Conservation (phyloP, 2,329 filamentous ascomycete species). For the Colletotrichum kahawae region DNA sequence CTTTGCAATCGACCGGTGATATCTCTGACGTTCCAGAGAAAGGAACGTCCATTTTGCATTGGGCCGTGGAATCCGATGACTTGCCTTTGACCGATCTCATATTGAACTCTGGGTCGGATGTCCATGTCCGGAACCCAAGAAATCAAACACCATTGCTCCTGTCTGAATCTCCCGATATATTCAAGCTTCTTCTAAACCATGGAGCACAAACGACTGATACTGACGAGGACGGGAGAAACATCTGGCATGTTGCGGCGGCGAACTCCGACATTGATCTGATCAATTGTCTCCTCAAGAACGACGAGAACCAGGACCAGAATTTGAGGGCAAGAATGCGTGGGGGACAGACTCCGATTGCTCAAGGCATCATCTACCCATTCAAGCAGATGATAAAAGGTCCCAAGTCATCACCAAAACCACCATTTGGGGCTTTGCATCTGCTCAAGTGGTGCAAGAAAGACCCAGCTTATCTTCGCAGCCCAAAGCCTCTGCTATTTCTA, state of each 20-base stretch:
- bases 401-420: too few species aligned
- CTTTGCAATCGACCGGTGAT: neutral
- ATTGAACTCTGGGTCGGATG: constrained; percentile 29
- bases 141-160: constrained; percentile 42
- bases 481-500: constrained; percentile 13
- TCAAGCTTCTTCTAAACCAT: constrained; percentile 31
- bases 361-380: constrained; percentile 29
- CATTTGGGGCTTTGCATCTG: neutral
- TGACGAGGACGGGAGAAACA: constrained; percentile 36
- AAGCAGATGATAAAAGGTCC: neutral
- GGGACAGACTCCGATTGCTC: constrained; percentile 34
- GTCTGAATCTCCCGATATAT: constrained; percentile 28
- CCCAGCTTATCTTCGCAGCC: neutral
- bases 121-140: constrained; percentile 29
- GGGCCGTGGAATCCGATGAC: constrained; percentile 4
- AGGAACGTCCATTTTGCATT: neutral
- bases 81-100: constrained; percentile 32
- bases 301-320: constrained; percentile 32
- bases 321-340: constrained; percentile 24
- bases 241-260: constrained; percentile 43
- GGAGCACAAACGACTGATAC: constrained; percentile 31
- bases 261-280: constrained; percentile 34
- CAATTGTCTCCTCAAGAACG: constrained; percentile 33
- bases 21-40: neutral
- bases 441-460: neutral